Conservation (phyloP, 2,329 filamentous ascomycete species). For the Hortaea sp. region DNA sequence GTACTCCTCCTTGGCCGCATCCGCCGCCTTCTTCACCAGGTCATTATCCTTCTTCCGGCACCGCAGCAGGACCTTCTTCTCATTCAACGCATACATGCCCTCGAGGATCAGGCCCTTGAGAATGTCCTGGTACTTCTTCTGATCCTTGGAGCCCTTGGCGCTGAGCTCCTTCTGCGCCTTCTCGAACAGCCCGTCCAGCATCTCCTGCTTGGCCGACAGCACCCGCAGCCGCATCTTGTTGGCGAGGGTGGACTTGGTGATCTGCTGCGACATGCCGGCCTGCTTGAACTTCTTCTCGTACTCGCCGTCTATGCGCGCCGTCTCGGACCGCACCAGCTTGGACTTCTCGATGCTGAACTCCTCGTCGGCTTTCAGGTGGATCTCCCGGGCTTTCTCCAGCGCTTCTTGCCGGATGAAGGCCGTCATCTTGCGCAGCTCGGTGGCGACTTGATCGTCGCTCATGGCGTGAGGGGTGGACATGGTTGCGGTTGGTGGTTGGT, state of each 20-base stretch:
- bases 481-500: conserved; percentile 29
- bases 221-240: conserved; percentile 94
- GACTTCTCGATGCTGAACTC: conserved; percentile 99
- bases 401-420: conserved; percentile 99
- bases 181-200: conserved; percentile 86
- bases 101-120: conserved; percentile 78
- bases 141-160: conserved; percentile 49
- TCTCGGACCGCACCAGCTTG: conserved; percentile 94
- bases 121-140: conserved; percentile 62
- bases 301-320: conserved; percentile 75
- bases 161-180: conserved; percentile 62
- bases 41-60: conserved; percentile 72
- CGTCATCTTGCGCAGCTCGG: conserved; percentile 99
- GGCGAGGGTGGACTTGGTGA: conserved; percentile 87
- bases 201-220: conserved; percentile 74
- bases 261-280: conserved; percentile 96
- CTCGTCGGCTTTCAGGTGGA: conserved; percentile 96
- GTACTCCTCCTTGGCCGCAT: conserved; percentile 69
- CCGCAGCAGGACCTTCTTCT: conserved; percentile 64
- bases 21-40: conserved; percentile 65
- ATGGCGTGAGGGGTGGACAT: conserved; percentile 93
- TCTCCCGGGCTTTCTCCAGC: conserved; percentile 91
- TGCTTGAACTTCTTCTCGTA: conserved; percentile 99
- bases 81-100: conserved; percentile 78
- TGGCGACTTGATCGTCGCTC: conserved; percentile 94